phyloP scores from a whole-genome alignment of 2,329 filamentous ascomycete species.

The Pseudocercospora musae region DNA sequence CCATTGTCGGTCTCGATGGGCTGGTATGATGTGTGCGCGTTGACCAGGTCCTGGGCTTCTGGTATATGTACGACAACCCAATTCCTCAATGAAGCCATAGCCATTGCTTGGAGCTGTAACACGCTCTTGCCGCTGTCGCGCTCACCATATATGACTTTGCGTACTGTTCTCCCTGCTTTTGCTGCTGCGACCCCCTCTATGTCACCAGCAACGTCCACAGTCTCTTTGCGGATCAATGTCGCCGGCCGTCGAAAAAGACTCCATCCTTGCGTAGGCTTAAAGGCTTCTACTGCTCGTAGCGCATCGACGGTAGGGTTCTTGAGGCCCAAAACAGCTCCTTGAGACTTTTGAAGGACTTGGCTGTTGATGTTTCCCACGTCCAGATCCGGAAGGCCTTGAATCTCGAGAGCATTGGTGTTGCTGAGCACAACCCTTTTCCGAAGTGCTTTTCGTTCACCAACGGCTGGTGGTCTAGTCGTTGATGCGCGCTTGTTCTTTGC shows the following conservation, averaged over 20 bases:
- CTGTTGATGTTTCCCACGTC: conserved; percentile 13
- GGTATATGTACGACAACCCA: conserved; percentile 90
- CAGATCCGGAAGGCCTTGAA: conserved; percentile 65
- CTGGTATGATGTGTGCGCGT: conserved; percentile 76
- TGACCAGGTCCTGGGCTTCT: conserved; percentile 83
- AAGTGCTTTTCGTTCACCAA: conserved; percentile 81
- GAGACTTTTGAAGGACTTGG: conserved; percentile 46
- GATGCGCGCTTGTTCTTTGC: conserved; percentile 31
- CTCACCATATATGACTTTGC: conserved; percentile 69
- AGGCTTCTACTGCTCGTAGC: conserved; percentile 79
- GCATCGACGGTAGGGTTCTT: conserved; percentile 70
- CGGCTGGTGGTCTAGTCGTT: conserved; percentile 34
- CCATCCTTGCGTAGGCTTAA: conserved; percentile 89
- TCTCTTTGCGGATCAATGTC: conserved; percentile 73
- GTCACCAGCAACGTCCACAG: conserved; percentile 61
- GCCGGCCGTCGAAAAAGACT: conserved; percentile 78
- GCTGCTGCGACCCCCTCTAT: conserved; percentile 33
- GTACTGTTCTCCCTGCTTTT: conserved; percentile 46
- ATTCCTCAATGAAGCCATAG: conserved; percentile 73
- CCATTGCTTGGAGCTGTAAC: conserved; percentile 76
- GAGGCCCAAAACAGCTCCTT: conserved; percentile 67
- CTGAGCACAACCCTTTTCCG: conserved; percentile 87
- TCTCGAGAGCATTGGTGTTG: conserved; percentile 86
- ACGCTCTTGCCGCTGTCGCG: conserved; percentile 82
- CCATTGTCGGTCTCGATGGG: conserved; percentile 56